A percentile compares a stretch with the other conserved stretches of the same genome.
phyloP scores from a whole-genome alignment of 208 protist genomes.

The Leishmania mexicana region DNA sequence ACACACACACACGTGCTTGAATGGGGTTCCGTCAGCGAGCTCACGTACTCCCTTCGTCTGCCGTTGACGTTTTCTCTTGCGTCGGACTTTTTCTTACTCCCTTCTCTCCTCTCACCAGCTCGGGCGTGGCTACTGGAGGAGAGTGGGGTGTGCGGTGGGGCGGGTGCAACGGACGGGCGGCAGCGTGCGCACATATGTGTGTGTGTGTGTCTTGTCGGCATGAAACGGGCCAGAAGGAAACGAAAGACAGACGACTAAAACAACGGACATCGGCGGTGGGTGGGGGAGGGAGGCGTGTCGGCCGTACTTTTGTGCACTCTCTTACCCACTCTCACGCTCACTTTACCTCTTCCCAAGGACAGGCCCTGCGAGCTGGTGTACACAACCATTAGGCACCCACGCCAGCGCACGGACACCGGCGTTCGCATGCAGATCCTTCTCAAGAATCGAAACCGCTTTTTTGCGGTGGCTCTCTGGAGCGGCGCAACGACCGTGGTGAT shows the following conservation, averaged over 20 bases:
- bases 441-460: slow-evolving; percentile 70
- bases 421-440: slow-evolving; percentile 63
- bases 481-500: slow-evolving; percentile 65
- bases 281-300: too few species aligned
- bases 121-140: background rate
- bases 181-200: background rate
- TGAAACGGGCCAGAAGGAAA: background rate
- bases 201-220: background rate
- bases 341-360: background rate
- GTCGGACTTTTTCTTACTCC: background rate
- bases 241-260: too few species aligned
- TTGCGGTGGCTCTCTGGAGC: slow-evolving; percentile 65
- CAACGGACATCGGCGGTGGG: background rate
- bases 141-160: background rate
- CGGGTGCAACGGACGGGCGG: background rate
- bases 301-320: background rate
- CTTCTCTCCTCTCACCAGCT: background rate
- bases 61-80: background rate
- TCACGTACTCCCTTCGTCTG: background rate
- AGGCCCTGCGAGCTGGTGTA: background rate
- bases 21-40: background rate
- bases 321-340: background rate
- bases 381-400: too few species aligned
- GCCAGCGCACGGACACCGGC: background rate
- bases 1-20: background rate